Percentiles rank a stretch among this genome's conserved stretches.
Conservation (phyloP, 2,329 filamentous ascomycete species). For the Fusarium mexicanum region DNA sequence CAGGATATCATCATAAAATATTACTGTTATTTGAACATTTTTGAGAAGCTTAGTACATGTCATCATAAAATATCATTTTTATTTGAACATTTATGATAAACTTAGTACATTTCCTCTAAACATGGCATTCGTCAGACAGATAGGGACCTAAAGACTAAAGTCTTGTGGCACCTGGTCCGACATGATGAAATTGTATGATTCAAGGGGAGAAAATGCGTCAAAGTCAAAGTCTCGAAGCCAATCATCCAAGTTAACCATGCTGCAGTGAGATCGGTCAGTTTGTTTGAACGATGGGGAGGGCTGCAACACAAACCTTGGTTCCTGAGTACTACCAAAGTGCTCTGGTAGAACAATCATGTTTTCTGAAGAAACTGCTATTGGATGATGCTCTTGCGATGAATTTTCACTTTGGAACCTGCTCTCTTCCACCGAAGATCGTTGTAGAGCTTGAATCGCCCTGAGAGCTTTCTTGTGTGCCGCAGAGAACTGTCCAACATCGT, state of each 20-base stretch:
- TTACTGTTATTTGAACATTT: background rate
- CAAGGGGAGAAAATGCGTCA: conserved; percentile 18
- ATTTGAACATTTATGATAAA: background rate
- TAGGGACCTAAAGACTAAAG: background rate
- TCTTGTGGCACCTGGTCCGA: conserved; percentile 8
- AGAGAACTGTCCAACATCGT: conserved; percentile 18
- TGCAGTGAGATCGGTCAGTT: background rate
- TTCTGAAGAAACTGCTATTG: background rate
- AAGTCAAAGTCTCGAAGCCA: conserved; percentile 29
- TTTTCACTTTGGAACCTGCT: background rate
- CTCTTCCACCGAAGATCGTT: conserved; percentile 1
- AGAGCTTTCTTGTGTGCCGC: conserved; percentile 23
- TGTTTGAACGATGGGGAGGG: too few relatives aligned
- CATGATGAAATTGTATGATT: conserved; percentile 33
- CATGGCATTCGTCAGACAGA: background rate
- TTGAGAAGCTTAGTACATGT: background rate
- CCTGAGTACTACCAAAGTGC: background rate
- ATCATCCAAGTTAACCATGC: conserved; percentile 13
- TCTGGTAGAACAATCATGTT: background rate
- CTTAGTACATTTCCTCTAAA: background rate
- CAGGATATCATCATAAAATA: too few relatives aligned
- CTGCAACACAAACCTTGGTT: background rate
- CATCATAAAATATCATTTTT: too few relatives aligned
- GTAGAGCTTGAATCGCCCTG: conserved; percentile 21
- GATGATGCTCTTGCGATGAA: background rate